Base-by-base conservation (phyloP, 768 basidiomycete species). In the Tricholoma bakamatsutake region DNA sequence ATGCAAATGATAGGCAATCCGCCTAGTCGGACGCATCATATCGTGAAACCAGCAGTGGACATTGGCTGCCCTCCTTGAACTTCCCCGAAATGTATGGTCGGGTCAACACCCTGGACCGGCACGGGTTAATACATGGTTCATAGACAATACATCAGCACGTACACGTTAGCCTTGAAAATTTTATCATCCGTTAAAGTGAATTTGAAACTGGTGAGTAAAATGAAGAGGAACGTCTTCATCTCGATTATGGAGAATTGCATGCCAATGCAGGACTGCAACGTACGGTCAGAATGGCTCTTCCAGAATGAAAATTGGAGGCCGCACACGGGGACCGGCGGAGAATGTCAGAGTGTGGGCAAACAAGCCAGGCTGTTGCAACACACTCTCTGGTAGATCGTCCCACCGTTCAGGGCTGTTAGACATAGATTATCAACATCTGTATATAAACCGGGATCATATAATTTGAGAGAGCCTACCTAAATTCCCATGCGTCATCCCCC, bases 231-330 rank as follows among this genome's bases (percentile, higher is more conserved):
- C 0, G 80, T 77, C 71, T 93, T 93, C 60, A 90, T 84, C 72
- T 93, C 90, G 53, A 92, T 88, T 66, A 91, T 71, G 5, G 90
- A 88, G 67, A 93, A 90, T 21, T 85, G 82, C 73, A 88, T 76
- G 2, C 90, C 90, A 49, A 91, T 87, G 64, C 91, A 93, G 1
- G 88, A 87, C 90, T 93, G 52, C 51, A 57, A 53, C 12, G 52
- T 50, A 49, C 24, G n/a, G 52, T 58, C 31, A 53, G 58, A 47
- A 45, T 13, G 21, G 46, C 40, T 4, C 57, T 37, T 47, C 27
- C 6, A 35, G n/a, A 43, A 54, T 28, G n/a, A 30, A 39, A 42
- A 33, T 24, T 12, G 27, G 17, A 49, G 17, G 3, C 75, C 88
- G 56, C 66, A 89, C 90, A 49, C 90, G 78, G 47, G 90, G 90